Evolutionary conservation across 768 basidiomycete genomes (phyloP).

Genomic region (Boletus barrowsii): DNA sequence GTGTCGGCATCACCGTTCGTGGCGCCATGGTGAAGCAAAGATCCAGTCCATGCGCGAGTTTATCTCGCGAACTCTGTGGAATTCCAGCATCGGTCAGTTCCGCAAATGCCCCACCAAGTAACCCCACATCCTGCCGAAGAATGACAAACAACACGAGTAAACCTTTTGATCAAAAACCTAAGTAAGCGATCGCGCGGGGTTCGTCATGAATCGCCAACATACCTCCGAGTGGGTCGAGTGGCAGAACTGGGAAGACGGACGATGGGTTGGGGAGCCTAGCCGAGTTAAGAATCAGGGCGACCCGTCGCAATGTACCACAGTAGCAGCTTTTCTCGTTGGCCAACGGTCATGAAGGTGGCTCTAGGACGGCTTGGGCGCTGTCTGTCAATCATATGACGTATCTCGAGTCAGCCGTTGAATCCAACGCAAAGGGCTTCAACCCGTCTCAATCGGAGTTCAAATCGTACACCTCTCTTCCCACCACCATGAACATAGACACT

Average conservation of each 20-base stretch:
- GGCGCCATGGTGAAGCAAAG: constrained; percentile 41
- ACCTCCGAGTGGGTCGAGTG: constrained; percentile 95
- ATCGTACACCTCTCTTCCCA: no score
- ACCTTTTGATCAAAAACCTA: constrained; percentile 42
- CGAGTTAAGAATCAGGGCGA: no score
- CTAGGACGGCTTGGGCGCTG: no score
- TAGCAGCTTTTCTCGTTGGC: no score
- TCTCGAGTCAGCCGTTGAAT: no score
- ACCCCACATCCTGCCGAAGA: constrained; percentile 66
- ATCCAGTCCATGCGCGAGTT: constrained; percentile 58
- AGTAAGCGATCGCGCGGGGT: constrained; percentile 6
- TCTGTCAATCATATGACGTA: no score
- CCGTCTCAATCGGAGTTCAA: no score
- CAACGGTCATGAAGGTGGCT: no score
- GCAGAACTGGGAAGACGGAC: constrained; percentile 75
- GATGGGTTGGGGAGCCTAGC: no score
- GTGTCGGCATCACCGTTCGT: constrained; percentile 17
- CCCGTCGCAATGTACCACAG: no score
- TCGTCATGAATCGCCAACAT: constrained; percentile 17
- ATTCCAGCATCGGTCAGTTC: constrained; percentile 87
- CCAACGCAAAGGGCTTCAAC: no score
- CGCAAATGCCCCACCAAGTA: constrained; percentile 67
- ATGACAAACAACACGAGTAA: constrained; percentile 92
- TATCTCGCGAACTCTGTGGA: constrained; percentile 48
- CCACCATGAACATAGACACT: no score